phyloP scores from a whole-genome alignment of 345 rosid species.

The Arabis alpina region DNA sequence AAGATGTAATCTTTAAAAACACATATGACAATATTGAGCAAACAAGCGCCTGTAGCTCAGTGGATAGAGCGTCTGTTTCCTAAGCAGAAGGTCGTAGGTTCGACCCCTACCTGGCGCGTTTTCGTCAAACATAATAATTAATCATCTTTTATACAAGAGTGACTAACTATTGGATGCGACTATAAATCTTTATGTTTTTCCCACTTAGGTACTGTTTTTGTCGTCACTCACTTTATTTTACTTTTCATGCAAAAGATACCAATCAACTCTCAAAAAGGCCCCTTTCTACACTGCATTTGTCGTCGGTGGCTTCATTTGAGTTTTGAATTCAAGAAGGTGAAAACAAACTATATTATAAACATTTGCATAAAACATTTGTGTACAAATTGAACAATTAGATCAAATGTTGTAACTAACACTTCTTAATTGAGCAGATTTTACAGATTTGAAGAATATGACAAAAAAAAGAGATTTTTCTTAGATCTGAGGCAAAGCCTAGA shows the following conservation, averaged over 20 bases:
- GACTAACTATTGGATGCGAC: slow-evolving; percentile 19
- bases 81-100: slow-evolving; percentile 45
- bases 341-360: no score
- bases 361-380: no score
- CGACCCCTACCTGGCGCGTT: slow-evolving; percentile 44
- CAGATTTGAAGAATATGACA: no score
- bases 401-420: no score
- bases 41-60: slow-evolving; percentile 84
- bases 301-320: slow-evolving; percentile 28
- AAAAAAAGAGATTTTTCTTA: no score
- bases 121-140: no score
- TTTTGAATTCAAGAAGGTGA: no score
- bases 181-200: background rate
- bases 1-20: no score
- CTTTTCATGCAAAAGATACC: slow-evolving; percentile 22
- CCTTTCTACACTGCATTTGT: slow-evolving; percentile 17
- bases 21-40: rapidly evolving
- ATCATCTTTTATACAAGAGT: background rate
- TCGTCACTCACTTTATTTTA: slow-evolving; percentile 32
- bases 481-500: no score
- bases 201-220: slow-evolving; percentile 37
- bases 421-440: no score
- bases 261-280: slow-evolving; percentile 25
- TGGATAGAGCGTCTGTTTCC: slow-evolving; percentile 94
- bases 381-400: no score